Evolutionary conservation across 345 rosid species (phyloP), one percentile per base, ranked within the genome.

Genomic region (Noccaea caerulescens): DNA sequence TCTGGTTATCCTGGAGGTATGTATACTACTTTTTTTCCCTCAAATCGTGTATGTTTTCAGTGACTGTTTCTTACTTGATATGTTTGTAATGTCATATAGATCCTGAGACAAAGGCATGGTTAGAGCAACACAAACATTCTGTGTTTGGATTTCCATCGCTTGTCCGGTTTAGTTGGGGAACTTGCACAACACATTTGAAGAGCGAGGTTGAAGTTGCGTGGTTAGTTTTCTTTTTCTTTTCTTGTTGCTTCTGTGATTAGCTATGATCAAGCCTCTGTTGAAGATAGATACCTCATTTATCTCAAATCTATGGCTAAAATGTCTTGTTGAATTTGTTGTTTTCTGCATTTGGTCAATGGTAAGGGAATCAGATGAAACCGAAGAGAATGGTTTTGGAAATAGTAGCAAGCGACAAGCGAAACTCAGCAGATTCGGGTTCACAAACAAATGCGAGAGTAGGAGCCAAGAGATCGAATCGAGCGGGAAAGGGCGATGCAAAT

Each of bases 1-100:
- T 94, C 98, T 75, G 98, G 99, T 72, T 94, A 94, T 71, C 98
- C 99, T 63, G 99, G 95, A 88, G 99, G 97, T 27, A 25, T 25
- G 3, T 94, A 46, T 4, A 50, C 18, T 69, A 20, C 13, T 6
- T 41, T 52, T 54, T 10, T 2, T 42, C 12, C 23, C 39, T 13
- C 45, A 4, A 37, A 33, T 53, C 37, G 4, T 57, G 11, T 46
- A 12, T 34, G 66, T 1, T 30, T 43, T 52, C 53, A 58, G 36
- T 13, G 7, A 57, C 0, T 50, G 33, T 65, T 37, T 10, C 11
- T 10, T 16, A 33, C 20, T 20, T 73, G 53, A 72, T 77, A 25
- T 63, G 66, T 43, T 72, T 60, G 50, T 77, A 13, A 30, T 81
- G 57, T 37, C 16, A 30, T 41, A 16, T 69, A 94, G 96, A 94